Conservation (phyloP, 306 rosid species). For the Trifolium fragiferum region DNA sequence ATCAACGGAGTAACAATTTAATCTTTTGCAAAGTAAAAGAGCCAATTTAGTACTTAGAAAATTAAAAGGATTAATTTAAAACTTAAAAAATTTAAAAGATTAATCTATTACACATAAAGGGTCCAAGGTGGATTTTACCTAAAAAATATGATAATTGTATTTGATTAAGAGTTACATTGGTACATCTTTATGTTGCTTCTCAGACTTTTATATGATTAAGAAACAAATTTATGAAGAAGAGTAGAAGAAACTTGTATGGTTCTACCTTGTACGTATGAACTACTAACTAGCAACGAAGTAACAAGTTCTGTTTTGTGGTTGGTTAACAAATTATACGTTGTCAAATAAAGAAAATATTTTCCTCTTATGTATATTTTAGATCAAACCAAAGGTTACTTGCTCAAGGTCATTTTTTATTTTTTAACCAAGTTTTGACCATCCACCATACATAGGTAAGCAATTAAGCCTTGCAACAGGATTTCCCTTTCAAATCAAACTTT, state of each 20-base stretch:
- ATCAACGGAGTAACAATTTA: no score
- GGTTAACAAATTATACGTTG: not conserved
- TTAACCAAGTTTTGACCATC: constrained; percentile 20
- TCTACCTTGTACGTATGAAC: not conserved
- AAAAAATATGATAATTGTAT: no score
- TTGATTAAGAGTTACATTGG: not conserved
- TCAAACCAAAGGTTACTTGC: constrained; percentile 33
- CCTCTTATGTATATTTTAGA: not conserved
- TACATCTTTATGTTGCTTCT: not conserved
- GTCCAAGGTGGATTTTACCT: no score
- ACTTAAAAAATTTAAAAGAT: no score
- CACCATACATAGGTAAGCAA: constrained; percentile 1
- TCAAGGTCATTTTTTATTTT: not conserved
- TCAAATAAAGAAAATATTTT: constrained; percentile 10
- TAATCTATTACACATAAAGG: no score
- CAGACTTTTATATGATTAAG: not conserved
- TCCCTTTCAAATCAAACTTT: not conserved
- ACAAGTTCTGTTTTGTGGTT: not conserved
- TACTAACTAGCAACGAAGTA: constrained; percentile 14
- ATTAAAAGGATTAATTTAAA: no score
- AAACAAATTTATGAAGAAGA: not conserved
- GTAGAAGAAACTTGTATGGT: not conserved
- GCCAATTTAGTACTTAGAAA: no score
- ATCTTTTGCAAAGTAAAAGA: no score
- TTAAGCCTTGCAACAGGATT: not conserved